phyloP scores from a whole-genome alignment of 1,139 yeast species.

The Blastobotrys persicus region DNA sequence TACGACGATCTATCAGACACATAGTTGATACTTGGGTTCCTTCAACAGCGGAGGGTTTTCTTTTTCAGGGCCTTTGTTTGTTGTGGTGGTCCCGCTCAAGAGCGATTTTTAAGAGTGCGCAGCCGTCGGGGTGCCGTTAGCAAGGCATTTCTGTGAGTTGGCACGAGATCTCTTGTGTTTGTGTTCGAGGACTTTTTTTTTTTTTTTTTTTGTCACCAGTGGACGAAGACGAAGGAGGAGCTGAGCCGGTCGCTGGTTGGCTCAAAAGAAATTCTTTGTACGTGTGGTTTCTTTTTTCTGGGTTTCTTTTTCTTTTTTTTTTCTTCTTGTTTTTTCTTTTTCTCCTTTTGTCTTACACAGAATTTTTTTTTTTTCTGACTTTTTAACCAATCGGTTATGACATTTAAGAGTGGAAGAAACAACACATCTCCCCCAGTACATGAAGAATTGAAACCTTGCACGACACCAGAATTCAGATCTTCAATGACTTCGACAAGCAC shows the following conservation, averaged over 20 bases:
- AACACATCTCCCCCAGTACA: constrained; percentile 2
- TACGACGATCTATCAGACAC: neutral
- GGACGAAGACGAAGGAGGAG: too few relatives aligned
- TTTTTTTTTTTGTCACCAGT: too few relatives aligned
- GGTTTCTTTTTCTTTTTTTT: constrained; percentile 5
- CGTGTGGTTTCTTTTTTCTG: constrained; percentile 1
- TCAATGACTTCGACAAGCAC: constrained; percentile 10
- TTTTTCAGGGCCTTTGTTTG: neutral
- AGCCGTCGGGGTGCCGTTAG: neutral
- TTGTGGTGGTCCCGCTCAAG: neutral
- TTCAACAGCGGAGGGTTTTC: too few relatives aligned
- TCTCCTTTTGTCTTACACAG: neutral
- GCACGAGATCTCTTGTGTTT: too few relatives aligned
- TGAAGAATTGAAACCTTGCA: constrained; percentile 9
- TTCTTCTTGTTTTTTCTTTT: neutral
- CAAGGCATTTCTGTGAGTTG: too few relatives aligned
- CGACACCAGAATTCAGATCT: constrained; percentile 9
- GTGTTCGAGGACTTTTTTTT: too few relatives aligned
- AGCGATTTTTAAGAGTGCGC: neutral
- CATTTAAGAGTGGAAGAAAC: constrained; percentile 3
- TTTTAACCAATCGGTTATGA: constrained; percentile 2
- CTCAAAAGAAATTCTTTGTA: neutral
- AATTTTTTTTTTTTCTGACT: neutral
- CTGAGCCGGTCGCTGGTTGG: too few relatives aligned
- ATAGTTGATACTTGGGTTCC: too few relatives aligned